Evolutionary conservation across 139 green algal species (phyloP).

Genomic region (Auxenochlorella pyrenoidosa): DNA sequence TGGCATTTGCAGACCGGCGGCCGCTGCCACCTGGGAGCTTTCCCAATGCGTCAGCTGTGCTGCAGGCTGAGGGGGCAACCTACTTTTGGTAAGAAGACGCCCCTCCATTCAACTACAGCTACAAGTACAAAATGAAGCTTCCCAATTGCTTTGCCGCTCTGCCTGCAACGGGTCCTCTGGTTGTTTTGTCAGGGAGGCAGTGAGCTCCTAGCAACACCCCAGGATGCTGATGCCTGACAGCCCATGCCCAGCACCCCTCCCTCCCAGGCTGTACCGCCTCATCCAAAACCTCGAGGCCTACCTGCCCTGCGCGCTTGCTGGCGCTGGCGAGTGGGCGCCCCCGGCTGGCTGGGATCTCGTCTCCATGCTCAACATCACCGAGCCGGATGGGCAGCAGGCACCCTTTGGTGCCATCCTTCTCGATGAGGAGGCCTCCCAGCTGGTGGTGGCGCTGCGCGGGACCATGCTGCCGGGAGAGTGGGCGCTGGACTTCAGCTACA

Average conservation of each 20-base stretch:
- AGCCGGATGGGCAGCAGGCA: neutral
- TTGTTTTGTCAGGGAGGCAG: too few relatives aligned
- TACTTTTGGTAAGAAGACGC: constrained; percentile 5
- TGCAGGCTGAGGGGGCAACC: neutral
- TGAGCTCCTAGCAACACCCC: too few relatives aligned
- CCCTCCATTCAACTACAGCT: too few relatives aligned
- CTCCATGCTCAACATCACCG: neutral
- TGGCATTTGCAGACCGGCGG: neutral
- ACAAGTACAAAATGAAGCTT: too few relatives aligned
- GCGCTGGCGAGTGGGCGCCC: neutral
- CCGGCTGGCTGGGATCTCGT: constrained; percentile 2
- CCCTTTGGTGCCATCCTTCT: neutral
- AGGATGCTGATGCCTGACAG: too few relatives aligned
- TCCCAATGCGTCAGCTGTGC: neutral
- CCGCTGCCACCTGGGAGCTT: neutral
- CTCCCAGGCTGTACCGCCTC: neutral
- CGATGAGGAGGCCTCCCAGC: neutral
- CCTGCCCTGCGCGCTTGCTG: neutral
- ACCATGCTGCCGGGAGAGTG: neutral
- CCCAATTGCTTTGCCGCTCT: too few relatives aligned
- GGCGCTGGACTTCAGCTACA: constrained; percentile 18
- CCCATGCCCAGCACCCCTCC: neutral
- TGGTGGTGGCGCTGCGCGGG: neutral
- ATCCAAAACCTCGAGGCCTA: neutral
- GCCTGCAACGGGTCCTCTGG: too few relatives aligned